Conservation (phyloP, 169 alveolate genomes). For the Perkinsus olseni region DNA sequence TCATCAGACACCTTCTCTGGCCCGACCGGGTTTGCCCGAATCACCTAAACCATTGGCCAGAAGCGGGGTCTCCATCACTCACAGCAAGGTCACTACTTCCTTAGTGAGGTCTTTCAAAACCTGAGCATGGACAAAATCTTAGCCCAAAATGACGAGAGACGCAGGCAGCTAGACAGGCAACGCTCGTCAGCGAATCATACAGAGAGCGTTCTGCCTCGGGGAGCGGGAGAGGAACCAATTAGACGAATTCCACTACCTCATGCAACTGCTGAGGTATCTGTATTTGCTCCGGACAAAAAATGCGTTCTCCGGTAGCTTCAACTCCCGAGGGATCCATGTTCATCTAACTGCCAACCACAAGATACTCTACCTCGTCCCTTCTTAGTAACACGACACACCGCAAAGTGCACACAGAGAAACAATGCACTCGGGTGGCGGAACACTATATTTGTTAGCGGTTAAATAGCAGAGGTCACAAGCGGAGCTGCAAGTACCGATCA, state of each 20-base stretch:
- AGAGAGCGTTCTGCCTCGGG: too few species aligned
- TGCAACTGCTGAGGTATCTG: background rate
- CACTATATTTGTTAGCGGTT: background rate
- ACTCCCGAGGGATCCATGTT: background rate
- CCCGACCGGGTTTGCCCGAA: background rate
- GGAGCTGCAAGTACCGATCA: too few species aligned
- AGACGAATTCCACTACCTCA: background rate
- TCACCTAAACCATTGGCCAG: background rate
- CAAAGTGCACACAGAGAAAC: background rate
- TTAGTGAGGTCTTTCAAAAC: background rate
- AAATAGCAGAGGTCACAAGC: background rate
- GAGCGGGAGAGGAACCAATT: too few species aligned
- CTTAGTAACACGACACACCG: background rate
- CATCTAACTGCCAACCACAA: background rate
- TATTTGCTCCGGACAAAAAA: background rate
- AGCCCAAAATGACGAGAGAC: too few species aligned
- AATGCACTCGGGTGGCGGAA: background rate
- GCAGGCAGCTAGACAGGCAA: too few species aligned
- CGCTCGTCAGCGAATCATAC: too few species aligned
- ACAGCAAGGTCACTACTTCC: background rate
- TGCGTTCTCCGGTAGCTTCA: background rate
- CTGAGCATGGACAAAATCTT: background rate
- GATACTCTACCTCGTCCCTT: background rate
- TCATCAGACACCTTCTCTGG: background rate
- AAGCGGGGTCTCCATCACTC: background rate